phyloP scores from a whole-genome alignment of 1,139 yeast species.

The Lodderomyces theae region DNA sequence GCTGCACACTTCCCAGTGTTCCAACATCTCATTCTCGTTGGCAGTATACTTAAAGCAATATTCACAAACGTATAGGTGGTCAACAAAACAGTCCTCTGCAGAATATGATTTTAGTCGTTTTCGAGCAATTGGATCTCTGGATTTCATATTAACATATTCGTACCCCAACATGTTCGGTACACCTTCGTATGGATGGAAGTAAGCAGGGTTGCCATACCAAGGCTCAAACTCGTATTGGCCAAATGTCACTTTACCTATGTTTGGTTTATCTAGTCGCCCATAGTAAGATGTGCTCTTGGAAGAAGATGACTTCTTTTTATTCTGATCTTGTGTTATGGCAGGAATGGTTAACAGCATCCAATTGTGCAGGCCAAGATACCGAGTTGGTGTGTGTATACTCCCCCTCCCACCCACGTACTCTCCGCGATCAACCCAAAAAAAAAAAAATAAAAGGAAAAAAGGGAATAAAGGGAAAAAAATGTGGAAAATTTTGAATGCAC shows the following conservation, averaged over 20 bases:
- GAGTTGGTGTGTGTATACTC: too few species aligned
- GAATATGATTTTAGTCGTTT: conserved; percentile 13
- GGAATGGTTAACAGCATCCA: conserved; percentile 8
- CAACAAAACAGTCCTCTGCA: conserved; percentile 46
- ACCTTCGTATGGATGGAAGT: conserved; percentile 42
- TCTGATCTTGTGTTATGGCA: conserved; percentile 4
- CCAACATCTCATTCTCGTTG: conserved; percentile 29
- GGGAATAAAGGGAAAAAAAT: too few species aligned
- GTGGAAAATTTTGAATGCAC: too few species aligned
- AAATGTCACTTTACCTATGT: conserved; percentile 61
- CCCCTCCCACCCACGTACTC: too few species aligned
- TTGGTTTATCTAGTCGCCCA: conserved; percentile 59
- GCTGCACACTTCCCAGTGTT: conserved; percentile 49
- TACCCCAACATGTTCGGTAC: conserved; percentile 32
- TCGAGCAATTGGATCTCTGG: conserved; percentile 21
- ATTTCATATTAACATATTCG: conserved; percentile 15
- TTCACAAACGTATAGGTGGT: conserved; percentile 68
- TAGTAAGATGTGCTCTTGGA: conserved; percentile 36
- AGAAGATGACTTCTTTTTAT: conserved; percentile 1
- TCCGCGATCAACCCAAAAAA: too few species aligned
- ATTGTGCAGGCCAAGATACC: neutral
- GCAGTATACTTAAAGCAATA: conserved; percentile 79
- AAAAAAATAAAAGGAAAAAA: too few species aligned
- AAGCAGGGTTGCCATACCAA: conserved; percentile 86
- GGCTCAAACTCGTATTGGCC: conserved; percentile 68